Evolutionary conservation across 1,139 yeast genomes (phyloP), one percentile per base, ranked within the genome.

Genomic region (Lodderomyces elongisporus): DNA sequence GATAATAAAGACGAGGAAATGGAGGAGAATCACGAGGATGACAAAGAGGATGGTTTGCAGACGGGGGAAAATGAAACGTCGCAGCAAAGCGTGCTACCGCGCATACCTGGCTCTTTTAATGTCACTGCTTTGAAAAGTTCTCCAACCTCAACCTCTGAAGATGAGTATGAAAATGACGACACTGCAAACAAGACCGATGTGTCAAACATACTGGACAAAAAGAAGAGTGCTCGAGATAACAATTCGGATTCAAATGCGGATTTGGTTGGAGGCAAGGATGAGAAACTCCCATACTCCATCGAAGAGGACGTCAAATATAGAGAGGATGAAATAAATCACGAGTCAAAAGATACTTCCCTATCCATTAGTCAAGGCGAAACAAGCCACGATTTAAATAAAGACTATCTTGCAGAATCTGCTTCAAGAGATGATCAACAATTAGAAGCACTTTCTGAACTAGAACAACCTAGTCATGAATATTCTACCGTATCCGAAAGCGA

Each of bases 91-190:
- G 34, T 37, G 36, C 42, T 42, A n/a, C 85, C 85, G 8, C 56
- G 85, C 31, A 66, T 73, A 54, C 79, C 81, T 1, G 85, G 78
- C 1, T 71, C 80, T 0, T 60, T 70, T 43, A 72, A 79, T 48
- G 79, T 79, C 31, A 70, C 64, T 39, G 83, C 75, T 1, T 54
- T 79, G 17, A 56, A 55, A 32, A 42, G 43, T n/a, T 24, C n/a
- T n/a, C n/a, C n/a, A n/a, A n/a, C n/a, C n/a, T n/a, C n/a, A n/a
- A n/a, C n/a, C 14, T 45, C 49, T 30, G 45, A 47, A 30, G 49
- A 47, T 13, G 41, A 49, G 29, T n/a, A n/a, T n/a, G n/a, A n/a
- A n/a, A n/a, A n/a, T n/a, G n/a, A n/a, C n/a, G n/a, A n/a, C n/a
- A n/a, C n/a, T n/a, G n/a, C n/a, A n/a, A n/a, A n/a, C n/a, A n/a